These are phyloP conservation scores for Thielaviopsis euricoi DNA, from an alignment of 2,329 filamentous ascomycete genomes.

Conservation along the genomic window DNA sequence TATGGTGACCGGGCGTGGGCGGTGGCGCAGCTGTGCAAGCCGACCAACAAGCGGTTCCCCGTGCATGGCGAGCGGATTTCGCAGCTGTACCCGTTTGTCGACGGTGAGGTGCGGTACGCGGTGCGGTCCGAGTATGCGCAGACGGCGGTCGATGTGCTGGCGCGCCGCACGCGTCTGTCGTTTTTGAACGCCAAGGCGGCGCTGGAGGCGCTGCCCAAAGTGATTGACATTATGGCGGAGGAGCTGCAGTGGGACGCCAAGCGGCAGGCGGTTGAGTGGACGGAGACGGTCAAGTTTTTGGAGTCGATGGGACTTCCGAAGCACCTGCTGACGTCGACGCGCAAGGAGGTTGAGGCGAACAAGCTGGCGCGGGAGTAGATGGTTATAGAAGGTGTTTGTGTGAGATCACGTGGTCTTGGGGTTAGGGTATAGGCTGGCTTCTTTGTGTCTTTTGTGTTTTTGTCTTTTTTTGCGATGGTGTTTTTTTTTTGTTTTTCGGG, in stretches of 20 bases:
- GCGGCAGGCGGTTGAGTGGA: conserved; percentile 69
- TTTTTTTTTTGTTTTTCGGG: too few relatives aligned
- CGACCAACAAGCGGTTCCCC: conserved; percentile 66
- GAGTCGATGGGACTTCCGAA: conserved; percentile 50
- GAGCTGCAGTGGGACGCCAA: conserved; percentile 64
- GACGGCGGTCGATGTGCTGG: conserved; percentile 76
- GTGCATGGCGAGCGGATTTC: conserved; percentile 68
- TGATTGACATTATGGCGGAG: conserved; percentile 79
- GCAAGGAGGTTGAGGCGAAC: conserved; percentile 43
- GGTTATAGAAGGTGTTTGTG: not conserved
- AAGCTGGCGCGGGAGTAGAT: conserved; percentile 32
- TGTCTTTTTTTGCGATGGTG: too few relatives aligned
- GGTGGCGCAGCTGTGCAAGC: conserved; percentile 62
- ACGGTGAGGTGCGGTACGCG: conserved; percentile 81
- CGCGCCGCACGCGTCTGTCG: conserved; percentile 65
- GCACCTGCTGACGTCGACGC: conserved; percentile 38
- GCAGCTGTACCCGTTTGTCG: conserved; percentile 72
- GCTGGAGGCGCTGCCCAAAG: conserved; percentile 64
- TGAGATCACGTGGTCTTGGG: too few relatives aligned
- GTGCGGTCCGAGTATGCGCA: conserved; percentile 82
- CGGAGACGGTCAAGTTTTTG: conserved; percentile 45
- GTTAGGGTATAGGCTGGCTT: too few relatives aligned
- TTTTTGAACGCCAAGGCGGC: conserved; percentile 88
- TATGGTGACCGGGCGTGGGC: conserved; percentile 91
- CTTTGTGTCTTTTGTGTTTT: not conserved